These are phyloP conservation scores for Peltaster fructicola DNA, from an alignment of 2,329 filamentous ascomycete species.

Conservation along the genomic window DNA sequence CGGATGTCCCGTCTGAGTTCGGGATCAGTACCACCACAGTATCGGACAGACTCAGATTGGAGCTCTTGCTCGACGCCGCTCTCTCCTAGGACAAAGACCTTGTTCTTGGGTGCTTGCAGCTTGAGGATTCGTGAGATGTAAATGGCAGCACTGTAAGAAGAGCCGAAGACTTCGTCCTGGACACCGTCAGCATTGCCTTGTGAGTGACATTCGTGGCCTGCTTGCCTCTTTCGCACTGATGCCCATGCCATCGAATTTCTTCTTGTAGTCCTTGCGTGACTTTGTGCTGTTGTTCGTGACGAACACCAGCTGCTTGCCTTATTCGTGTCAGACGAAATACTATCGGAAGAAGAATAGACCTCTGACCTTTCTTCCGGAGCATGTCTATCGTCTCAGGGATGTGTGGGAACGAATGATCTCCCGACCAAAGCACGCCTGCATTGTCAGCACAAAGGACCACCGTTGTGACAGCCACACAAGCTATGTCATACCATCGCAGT, in stretches of 20 bases:
- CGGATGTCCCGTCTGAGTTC: conserved; percentile 59
- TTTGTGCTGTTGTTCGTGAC: conserved; percentile 99
- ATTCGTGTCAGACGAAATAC: neutral
- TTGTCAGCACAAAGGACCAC: no score
- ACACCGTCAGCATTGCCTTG: no score
- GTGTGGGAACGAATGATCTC: conserved; percentile 72
- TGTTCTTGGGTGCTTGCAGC: conserved; percentile 61
- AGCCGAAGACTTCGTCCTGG: conserved; percentile 89
- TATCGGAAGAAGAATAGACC: neutral
- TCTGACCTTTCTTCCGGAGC: conserved; percentile 58
- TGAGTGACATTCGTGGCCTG: neutral
- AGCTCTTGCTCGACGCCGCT: conserved; percentile 82
- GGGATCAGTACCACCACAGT: conserved; percentile 75
- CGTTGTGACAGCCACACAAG: no score
- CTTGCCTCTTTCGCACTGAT: conserved; percentile 54
- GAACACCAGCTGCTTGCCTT: conserved; percentile 84
- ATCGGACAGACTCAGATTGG: conserved; percentile 56
- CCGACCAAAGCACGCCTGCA: conserved; percentile 94
- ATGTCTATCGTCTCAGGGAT: conserved; percentile 72
- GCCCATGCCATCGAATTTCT: conserved; percentile 68
- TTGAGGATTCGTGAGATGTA: conserved; percentile 89
- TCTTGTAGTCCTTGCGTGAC: conserved; percentile 77
- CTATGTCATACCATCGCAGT: conserved; percentile 79
- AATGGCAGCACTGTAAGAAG: conserved; percentile 83
- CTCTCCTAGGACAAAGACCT: conserved; percentile 89